phyloP scores from a whole-genome alignment of 1,284 basidiomycete species.

The Stygiomarasmius scandens region DNA sequence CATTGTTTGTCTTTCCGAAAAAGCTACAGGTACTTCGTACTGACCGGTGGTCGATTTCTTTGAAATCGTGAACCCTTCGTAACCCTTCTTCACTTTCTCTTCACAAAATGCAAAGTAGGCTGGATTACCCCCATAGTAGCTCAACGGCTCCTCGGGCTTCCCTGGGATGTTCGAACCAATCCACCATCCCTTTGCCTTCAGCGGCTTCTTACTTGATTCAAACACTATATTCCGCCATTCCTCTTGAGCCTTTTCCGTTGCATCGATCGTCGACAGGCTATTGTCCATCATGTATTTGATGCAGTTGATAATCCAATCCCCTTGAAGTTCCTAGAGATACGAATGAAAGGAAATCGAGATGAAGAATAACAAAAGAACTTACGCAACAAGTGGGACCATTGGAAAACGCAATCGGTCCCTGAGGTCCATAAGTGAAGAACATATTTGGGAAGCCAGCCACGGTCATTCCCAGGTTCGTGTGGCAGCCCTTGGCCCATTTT shows the following conservation, averaged over 20 bases:
- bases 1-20: no score
- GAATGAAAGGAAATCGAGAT: no score
- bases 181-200: slow-evolving; percentile 10
- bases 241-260: slow-evolving; percentile 22
- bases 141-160: slow-evolving; percentile 21
- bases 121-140: slow-evolving; percentile 25
- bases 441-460: slow-evolving; percentile 26
- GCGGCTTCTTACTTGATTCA: neutral
- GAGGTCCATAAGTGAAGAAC: slow-evolving; percentile 29
- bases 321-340: slow-evolving; percentile 25
- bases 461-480: slow-evolving; percentile 27
- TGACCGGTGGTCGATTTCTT: slow-evolving; percentile 10
- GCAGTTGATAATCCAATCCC: slow-evolving; percentile 27
- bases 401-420: slow-evolving; percentile 26
- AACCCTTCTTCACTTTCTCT: slow-evolving; percentile 23
- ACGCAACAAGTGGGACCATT: slow-evolving; percentile 28
- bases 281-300: slow-evolving; percentile 21
- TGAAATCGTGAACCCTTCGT: slow-evolving; percentile 23
- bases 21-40: no score
- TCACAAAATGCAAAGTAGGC: slow-evolving; percentile 20
- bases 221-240: slow-evolving; percentile 19
- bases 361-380: slow-evolving; percentile 5
- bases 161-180: slow-evolving; percentile 11
- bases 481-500: slow-evolving; percentile 25
- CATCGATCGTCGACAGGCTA: slow-evolving; percentile 21